These are phyloP conservation scores for Ceratonia siliqua DNA, from an alignment of 306 rosid species.

Conservation along the genomic window DNA sequence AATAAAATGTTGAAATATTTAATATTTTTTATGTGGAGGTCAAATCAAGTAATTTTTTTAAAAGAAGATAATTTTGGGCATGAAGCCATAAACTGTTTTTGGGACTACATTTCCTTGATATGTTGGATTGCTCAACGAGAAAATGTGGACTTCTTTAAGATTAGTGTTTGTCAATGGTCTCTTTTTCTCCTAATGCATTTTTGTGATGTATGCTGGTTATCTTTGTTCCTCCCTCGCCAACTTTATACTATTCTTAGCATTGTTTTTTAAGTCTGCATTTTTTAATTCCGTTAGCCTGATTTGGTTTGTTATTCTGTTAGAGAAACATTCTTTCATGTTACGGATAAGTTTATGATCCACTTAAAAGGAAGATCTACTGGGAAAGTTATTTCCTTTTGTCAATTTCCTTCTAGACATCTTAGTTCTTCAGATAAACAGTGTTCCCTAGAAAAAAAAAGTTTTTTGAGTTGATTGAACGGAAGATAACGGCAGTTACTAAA, in stretches of 20 bases:
- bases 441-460: neutral
- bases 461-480: constrained; percentile 17
- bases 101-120: neutral
- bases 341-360: neutral
- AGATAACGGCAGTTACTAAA: constrained; percentile 38
- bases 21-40: neutral
- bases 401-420: constrained; percentile 10
- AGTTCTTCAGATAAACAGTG: constrained; percentile 8
- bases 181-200: neutral
- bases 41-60: too few relatives aligned
- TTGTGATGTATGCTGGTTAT: too few relatives aligned
- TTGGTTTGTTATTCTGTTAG: neutral
- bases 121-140: neutral
- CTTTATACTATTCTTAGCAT: too few relatives aligned
- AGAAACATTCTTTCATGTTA: neutral
- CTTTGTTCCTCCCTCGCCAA: too few relatives aligned
- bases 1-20: neutral
- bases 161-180: neutral
- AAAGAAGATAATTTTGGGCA: too few relatives aligned
- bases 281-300: neutral
- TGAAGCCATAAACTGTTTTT: too few relatives aligned
- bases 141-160: constrained; percentile 1
- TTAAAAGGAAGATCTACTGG: constrained; percentile 10
- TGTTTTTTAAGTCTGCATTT: neutral
- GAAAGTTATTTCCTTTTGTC: constrained; percentile 32